phyloP scores from a whole-genome alignment of 495 filamentous ascomycete genomes.

The Aspergillus campestris region DNA sequence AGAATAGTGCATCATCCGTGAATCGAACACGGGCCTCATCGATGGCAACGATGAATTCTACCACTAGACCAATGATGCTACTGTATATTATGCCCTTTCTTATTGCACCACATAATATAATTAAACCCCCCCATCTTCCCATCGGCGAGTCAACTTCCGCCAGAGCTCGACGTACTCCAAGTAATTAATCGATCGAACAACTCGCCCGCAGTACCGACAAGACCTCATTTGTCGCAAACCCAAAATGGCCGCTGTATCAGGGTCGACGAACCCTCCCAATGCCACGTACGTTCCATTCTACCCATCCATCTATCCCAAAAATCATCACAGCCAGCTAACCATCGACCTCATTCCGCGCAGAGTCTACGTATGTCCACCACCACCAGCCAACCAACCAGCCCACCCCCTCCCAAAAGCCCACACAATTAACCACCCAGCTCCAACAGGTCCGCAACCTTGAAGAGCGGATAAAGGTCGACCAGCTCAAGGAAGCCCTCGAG shows the following conservation, averaged over 20 bases:
- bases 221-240: constrained; percentile 16
- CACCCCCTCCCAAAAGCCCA: constrained; percentile 8
- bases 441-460: constrained; percentile 79
- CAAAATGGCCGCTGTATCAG: constrained; percentile 27
- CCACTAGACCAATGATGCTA: constrained; percentile 51
- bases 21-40: constrained; percentile 53
- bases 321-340: constrained; percentile 4
- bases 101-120: too few relatives aligned
- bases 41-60: constrained; percentile 55
- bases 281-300: constrained; percentile 34
- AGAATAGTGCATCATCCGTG: constrained; percentile 44
- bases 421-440: constrained; percentile 8
- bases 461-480: constrained; percentile 78
- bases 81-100: constrained; percentile 1
- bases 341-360: constrained; percentile 22
- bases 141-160: too few relatives aligned
- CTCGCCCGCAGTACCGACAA: too few relatives aligned
- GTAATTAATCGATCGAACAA: too few relatives aligned
- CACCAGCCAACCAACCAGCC: constrained; percentile 8
- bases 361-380: constrained; percentile 41
- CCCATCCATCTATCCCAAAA: neutral
- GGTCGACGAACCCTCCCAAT: constrained; percentile 33
- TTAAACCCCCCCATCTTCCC: too few relatives aligned
- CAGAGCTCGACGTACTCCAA: too few relatives aligned
- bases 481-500: constrained; percentile 62